phyloP scores from a whole-genome alignment of 2,329 filamentous ascomycete genomes.

The Cordyceps militaris region DNA sequence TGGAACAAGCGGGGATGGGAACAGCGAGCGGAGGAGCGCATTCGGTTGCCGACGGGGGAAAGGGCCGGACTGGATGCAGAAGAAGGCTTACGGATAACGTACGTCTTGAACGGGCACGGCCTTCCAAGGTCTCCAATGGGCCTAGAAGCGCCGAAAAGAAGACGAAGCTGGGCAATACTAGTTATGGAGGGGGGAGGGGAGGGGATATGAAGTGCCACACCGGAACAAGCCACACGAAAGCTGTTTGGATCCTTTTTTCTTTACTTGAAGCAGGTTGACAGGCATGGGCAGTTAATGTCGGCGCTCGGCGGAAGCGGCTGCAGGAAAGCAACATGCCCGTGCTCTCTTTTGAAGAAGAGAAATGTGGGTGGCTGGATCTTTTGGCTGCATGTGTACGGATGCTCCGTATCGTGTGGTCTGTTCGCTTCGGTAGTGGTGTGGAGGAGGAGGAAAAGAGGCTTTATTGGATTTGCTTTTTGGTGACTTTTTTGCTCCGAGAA shows the following conservation, averaged over 20 bases:
- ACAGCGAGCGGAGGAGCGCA: too few relatives aligned
- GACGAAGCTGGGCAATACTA: background rate
- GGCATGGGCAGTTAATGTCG: background rate
- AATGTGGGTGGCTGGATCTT: background rate
- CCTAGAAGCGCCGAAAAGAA: background rate
- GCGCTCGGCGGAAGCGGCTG: background rate
- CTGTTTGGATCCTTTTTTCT: background rate
- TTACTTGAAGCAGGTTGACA: background rate
- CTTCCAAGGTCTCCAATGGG: background rate
- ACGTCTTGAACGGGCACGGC: background rate
- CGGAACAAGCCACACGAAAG: background rate
- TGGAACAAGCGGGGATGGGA: too few relatives aligned
- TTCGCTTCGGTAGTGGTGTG: background rate
- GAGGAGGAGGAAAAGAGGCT: background rate
- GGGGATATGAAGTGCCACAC: background rate
- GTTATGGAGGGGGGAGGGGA: too few relatives aligned
- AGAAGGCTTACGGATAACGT: background rate
- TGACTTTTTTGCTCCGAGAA: too few relatives aligned
- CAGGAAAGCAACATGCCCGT: background rate
- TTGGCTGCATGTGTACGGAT: background rate
- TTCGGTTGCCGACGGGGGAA: constrained; percentile 1
- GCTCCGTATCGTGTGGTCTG: background rate
- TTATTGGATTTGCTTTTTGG: background rate
- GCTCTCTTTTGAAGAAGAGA: too few relatives aligned
- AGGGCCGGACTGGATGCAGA: background rate